Evolutionary conservation across 2,329 filamentous ascomycete species (phyloP), one percentile per base, ranked within the genome.

Genomic region (Metarhizium sp.): DNA sequence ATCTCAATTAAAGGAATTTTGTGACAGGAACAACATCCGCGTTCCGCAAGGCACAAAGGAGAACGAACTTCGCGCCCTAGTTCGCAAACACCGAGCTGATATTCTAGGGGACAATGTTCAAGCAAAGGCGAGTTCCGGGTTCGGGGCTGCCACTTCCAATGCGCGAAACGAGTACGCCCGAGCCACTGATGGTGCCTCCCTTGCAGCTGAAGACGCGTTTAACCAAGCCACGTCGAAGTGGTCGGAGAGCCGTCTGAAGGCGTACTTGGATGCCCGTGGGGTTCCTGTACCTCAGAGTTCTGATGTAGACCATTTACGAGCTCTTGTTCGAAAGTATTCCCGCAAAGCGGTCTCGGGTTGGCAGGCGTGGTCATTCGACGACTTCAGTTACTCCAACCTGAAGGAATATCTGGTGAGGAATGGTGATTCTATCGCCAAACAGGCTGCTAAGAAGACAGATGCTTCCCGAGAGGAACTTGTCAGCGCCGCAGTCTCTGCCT

Each of bases 41-140:
- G 90, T 96, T 52, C 94, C 94, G 10, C 92, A 97, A 68, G 94
- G 92, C 50, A 95, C 89, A 66, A 92, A 88, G 77, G 77, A 83
- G 62, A 95, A 96, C 65, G 92, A 99, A 71, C 81, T 97, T 30
- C 78, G 95, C 53, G 91, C 92, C 53, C 81, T 97, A 59, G 87
- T 92, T 60, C 90, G 92, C 68, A 95, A 94, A 78, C 83, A 95
- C 73, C 86, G 88, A 57, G 86, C 87, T 57, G 76, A 84, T 57
- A 76, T 92, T 49, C 75, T 85, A 18, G 86, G 84, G 58, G 85
- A 90, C 64, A 88, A 79, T 52, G 70, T 81, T 13, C 70, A 76
- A 10, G 78, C 72, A 29, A 80, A 80, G 25, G 82, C 79, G 42
- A 75, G 79, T 32, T 82, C 81, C 25, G 79, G 79, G 5, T 85